These are phyloP conservation scores for Cetraspora pellucida DNA, from an alignment of 192 early-diverging fungal genomes.

Conservation along the genomic window DNA sequence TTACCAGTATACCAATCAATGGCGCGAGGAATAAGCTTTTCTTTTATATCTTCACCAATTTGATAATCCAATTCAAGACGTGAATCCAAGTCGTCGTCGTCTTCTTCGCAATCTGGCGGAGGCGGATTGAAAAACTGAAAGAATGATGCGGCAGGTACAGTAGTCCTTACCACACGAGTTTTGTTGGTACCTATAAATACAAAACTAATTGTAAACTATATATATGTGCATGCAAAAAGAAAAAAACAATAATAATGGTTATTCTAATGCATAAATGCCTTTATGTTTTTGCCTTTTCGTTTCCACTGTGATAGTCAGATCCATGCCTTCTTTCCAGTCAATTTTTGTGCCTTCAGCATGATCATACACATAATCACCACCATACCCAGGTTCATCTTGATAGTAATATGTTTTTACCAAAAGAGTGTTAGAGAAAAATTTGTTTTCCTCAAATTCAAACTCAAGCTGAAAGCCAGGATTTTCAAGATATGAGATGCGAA, in stretches of 20 bases:
- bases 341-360: constrained; percentile 90
- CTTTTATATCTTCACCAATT: constrained; percentile 97
- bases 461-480: constrained; percentile 94
- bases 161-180: constrained; percentile 96
- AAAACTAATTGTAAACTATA: neutral
- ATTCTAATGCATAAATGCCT: constrained; percentile 45
- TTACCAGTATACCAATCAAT: constrained; percentile 99
- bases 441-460: constrained; percentile 89
- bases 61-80: constrained; percentile 94
- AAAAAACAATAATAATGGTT: constrained; percentile 6
- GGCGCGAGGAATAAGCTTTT: constrained; percentile 93
- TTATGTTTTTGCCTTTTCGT: constrained; percentile 99
- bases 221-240: neutral
- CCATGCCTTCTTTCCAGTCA: constrained; percentile 96
- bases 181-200: constrained; percentile 80
- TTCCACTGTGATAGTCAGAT: constrained; percentile 91
- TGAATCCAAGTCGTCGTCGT: constrained; percentile 79
- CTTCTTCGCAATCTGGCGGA: constrained; percentile 75
- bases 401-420: constrained; percentile 96
- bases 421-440: constrained; percentile 83
- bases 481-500: constrained; percentile 80
- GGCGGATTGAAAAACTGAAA: constrained; percentile 96
- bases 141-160: constrained; percentile 95
- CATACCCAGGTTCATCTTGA: constrained; percentile 75
- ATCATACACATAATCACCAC: constrained; percentile 88